Percentiles rank a stretch among this genome's conserved stretches.
These are phyloP conservation scores for Tetrahymena borealis DNA, from an alignment of 73 alveolate species.

Conservation along the genomic window DNA sequence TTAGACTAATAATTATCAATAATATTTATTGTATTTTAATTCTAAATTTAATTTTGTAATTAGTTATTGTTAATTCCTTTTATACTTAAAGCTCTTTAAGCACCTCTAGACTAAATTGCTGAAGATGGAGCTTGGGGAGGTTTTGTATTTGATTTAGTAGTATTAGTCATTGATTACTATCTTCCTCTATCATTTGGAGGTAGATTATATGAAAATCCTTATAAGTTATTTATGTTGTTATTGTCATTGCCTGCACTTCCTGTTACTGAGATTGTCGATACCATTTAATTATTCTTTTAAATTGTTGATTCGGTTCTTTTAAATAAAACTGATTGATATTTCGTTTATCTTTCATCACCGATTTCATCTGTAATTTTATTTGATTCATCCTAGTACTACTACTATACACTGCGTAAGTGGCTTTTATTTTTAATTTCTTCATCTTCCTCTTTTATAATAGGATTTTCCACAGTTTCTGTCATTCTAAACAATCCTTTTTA, in stretches of 20 bases:
- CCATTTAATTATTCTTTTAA: not conserved
- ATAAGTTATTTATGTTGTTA: not conserved
- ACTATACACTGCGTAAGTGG: too few relatives aligned
- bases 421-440: not conserved
- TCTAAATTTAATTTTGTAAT: not conserved
- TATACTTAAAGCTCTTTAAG: not conserved
- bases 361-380: not conserved
- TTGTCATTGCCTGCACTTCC: not conserved
- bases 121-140: not conserved
- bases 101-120: not conserved
- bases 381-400: not conserved
- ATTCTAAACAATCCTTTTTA: not conserved
- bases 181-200: not conserved
- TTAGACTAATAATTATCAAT: not conserved
- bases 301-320: not conserved
- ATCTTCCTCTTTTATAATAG: not conserved
- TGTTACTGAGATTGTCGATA: not conserved
- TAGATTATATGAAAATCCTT: not conserved
- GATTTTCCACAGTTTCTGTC: not conserved
- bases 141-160: not conserved
- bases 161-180: not conserved
- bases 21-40: not conserved
- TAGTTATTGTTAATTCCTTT: not conserved
- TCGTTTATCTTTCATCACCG: not conserved
- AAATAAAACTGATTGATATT: not conserved